A percentile compares a stretch with the other conserved stretches of the same genome.
Conservation (phyloP, 1,284 basidiomycete species). For the Hypsizygus ulmarius region DNA sequence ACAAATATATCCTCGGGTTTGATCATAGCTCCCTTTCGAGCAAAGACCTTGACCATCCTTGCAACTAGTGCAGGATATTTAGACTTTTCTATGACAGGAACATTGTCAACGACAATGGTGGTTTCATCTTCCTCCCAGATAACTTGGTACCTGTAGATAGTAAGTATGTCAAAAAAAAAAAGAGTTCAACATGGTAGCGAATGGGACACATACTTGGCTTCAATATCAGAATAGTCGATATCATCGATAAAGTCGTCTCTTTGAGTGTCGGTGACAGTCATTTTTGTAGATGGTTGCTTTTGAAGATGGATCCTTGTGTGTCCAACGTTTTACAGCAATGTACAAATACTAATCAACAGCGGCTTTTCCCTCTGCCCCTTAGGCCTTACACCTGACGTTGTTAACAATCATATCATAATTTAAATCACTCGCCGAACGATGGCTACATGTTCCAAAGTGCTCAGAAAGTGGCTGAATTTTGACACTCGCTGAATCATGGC, state of each 20-base stretch:
- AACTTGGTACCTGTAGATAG: constrained; percentile 69
- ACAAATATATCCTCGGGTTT: constrained; percentile 77
- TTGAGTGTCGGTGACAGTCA: constrained; percentile 24
- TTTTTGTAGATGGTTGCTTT: no score
- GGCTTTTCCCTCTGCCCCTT: no score
- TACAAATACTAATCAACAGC: no score
- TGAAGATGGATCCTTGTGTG: no score
- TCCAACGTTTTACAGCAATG: no score
- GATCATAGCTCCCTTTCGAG: constrained; percentile 73
- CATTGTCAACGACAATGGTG: constrained; percentile 82
- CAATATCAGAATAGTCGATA: constrained; percentile 94
- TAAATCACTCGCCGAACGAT: no score
- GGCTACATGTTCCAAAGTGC: no score
- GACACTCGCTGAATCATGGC: no score
- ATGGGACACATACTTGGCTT: constrained; percentile 67
- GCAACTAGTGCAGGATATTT: constrained; percentile 77
- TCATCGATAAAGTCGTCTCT: constrained; percentile 68
- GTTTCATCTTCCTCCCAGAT: constrained; percentile 83
- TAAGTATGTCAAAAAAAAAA: constrained; percentile 14
- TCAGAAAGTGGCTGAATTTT: no score
- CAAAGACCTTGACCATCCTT: constrained; percentile 82
- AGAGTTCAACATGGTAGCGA: constrained; percentile 5
- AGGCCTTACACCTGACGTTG: no score
- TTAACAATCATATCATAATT: no score
- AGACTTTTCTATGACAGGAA: constrained; percentile 81